Evolutionary conservation across 164 flowering plant genomes (phyloP).

Genomic region (Buxus sempervirens): DNA sequence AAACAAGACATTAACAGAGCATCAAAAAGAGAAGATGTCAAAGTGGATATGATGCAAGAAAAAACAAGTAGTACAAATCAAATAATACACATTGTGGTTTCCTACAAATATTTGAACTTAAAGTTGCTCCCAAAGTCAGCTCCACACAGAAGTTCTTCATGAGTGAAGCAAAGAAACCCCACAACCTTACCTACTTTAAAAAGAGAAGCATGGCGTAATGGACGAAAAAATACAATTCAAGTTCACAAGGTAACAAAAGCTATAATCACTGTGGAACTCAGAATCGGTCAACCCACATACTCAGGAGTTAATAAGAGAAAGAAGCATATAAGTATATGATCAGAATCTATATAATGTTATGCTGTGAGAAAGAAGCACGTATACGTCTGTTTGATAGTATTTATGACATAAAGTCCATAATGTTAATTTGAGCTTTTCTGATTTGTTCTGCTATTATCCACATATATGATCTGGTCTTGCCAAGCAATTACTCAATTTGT

Average conservation of each 20-base stretch:
- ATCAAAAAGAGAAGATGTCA: not conserved
- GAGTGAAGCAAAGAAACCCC: not conserved
- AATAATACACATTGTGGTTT: not conserved
- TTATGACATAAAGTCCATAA: too few species aligned
- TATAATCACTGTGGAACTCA: not conserved
- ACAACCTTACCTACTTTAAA: not conserved
- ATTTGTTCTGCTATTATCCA: too few species aligned
- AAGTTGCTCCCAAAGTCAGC: not conserved
- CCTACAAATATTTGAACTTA: not conserved
- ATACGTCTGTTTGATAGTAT: too few species aligned
- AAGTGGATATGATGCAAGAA: not conserved
- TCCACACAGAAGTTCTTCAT: not conserved
- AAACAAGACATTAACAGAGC: not conserved
- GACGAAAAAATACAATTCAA: not conserved
- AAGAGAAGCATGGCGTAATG: not conserved
- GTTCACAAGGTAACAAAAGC: not conserved
- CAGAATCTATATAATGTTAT: too few species aligned
- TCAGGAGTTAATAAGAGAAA: not conserved
- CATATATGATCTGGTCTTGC: too few species aligned
- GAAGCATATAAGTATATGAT: too few species aligned
- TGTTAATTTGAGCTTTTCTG: too few species aligned
- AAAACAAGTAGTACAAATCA: not conserved
- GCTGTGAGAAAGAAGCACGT: not conserved
- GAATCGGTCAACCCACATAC: not conserved
- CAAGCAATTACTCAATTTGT: too few species aligned